phyloP scores from a whole-genome alignment of 306 rosid species.

The Quercus berberidifolia region DNA sequence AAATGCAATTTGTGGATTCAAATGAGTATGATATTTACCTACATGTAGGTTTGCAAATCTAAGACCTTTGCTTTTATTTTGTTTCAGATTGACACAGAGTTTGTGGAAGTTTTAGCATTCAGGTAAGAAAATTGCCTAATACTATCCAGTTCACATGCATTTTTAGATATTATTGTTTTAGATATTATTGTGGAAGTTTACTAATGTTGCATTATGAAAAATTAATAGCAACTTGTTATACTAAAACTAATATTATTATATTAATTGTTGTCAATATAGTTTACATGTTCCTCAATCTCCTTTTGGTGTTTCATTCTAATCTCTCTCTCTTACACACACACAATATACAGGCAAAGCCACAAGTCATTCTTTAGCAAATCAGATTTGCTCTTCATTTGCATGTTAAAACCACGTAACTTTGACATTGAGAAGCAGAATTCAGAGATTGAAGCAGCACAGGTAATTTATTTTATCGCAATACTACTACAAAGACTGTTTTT shows the following conservation, averaged over 20 bases:
- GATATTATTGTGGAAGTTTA: background rate
- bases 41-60: conserved; percentile 6
- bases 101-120: conserved; percentile 76
- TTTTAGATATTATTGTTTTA: background rate
- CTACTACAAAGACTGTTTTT: background rate
- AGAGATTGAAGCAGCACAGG: conserved; percentile 85
- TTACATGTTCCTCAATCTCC: background rate
- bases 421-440: conserved; percentile 51
- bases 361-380: conserved; percentile 58
- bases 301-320: background rate
- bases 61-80: conserved; percentile 15
- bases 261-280: background rate
- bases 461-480: background rate
- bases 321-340: background rate
- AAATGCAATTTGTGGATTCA: background rate
- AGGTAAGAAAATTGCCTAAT: conserved; percentile 39
- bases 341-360: conserved; percentile 66
- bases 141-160: background rate
- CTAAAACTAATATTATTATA: background rate
- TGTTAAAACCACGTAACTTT: conserved; percentile 58
- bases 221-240: background rate
- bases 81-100: conserved; percentile 71
- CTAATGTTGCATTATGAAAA: background rate
- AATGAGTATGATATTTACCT: background rate
- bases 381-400: conserved; percentile 64